Evolutionary conservation across 2,329 filamentous ascomycete species (phyloP).

Genomic region (Geosmithia morbida): DNA sequence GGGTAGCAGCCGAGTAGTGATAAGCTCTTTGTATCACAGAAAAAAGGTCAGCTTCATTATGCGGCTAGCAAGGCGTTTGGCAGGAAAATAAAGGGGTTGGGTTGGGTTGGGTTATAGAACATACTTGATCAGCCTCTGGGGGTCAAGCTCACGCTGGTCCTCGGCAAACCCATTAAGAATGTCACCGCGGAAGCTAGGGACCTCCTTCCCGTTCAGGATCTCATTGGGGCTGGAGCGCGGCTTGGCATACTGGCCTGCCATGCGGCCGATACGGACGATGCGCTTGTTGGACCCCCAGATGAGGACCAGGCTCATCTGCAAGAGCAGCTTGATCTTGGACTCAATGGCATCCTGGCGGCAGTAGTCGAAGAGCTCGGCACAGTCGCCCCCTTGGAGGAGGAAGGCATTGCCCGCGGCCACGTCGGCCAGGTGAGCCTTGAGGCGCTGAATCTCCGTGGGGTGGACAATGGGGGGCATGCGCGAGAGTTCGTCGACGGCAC

Average conservation of each 20-base stretch:
- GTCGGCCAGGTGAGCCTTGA: conserved; percentile 68
- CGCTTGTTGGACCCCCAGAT: conserved; percentile 75
- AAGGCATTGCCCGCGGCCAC: conserved; percentile 87
- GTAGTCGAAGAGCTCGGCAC: conserved; percentile 94
- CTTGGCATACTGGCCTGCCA: conserved; percentile 97
- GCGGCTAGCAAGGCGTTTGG: background rate
- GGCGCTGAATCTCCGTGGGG: conserved; percentile 62
- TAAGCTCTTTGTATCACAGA: conserved; percentile 49
- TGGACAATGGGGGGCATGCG: conserved; percentile 67
- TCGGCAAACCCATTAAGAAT: conserved; percentile 81
- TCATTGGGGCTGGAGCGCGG: conserved; percentile 83
- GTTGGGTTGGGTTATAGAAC: too few relatives aligned
- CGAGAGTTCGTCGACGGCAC: conserved; percentile 48
- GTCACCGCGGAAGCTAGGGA: conserved; percentile 86
- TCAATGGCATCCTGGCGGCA: conserved; percentile 82
- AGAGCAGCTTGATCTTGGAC: conserved; percentile 87
- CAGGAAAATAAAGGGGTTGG: background rate
- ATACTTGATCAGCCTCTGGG: conserved; percentile 61
- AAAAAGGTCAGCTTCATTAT: background rate
- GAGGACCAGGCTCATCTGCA: conserved; percentile 93
- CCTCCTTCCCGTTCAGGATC: conserved; percentile 61
- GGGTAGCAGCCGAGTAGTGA: conserved; percentile 85
- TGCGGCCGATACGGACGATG: conserved; percentile 85
- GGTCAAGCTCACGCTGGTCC: conserved; percentile 68
- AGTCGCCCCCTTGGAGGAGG: conserved; percentile 90